Evolutionary conservation across 2,329 filamentous ascomycete genomes (phyloP).

Genomic region (Colletotrichum incanum): DNA sequence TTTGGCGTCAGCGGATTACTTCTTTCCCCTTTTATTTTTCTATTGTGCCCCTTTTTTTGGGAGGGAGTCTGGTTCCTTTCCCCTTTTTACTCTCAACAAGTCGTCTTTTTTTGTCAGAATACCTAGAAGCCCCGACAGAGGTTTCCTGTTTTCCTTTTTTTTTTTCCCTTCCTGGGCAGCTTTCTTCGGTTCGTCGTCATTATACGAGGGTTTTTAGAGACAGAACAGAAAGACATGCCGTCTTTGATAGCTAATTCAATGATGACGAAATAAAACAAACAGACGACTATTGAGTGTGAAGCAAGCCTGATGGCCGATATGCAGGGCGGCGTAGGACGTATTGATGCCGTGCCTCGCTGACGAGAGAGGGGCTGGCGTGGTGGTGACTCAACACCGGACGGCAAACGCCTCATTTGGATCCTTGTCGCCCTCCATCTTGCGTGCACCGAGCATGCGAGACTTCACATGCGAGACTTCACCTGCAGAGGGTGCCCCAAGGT

Average conservation of each 20-base stretch:
- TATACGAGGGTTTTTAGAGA: background rate
- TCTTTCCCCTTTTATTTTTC: background rate
- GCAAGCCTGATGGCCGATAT: background rate
- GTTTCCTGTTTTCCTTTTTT: slow-evolving; percentile 4
- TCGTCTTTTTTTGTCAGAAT: slow-evolving; percentile 20
- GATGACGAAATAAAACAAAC: background rate
- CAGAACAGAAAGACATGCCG: background rate
- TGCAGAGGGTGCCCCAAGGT: background rate
- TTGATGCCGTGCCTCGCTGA: background rate
- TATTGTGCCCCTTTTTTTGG: background rate
- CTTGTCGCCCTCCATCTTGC: background rate
- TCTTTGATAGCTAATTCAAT: background rate
- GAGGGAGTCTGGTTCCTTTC: background rate
- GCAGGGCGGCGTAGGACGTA: background rate
- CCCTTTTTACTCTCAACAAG: background rate
- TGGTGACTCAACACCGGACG: background rate
- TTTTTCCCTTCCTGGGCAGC: background rate
- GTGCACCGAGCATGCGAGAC: background rate
- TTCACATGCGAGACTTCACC: background rate
- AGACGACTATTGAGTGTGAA: background rate
- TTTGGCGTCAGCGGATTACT: slow-evolving; percentile 2
- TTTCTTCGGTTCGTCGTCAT: background rate
- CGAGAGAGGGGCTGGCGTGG: background rate
- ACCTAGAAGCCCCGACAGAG: slow-evolving; percentile 26
- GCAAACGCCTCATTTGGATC: background rate